A percentile compares a stretch with the other conserved stretches of the same genome.
phyloP scores from a whole-genome alignment of 2,329 filamentous ascomycete species.

The Hypocrella siamensis region DNA sequence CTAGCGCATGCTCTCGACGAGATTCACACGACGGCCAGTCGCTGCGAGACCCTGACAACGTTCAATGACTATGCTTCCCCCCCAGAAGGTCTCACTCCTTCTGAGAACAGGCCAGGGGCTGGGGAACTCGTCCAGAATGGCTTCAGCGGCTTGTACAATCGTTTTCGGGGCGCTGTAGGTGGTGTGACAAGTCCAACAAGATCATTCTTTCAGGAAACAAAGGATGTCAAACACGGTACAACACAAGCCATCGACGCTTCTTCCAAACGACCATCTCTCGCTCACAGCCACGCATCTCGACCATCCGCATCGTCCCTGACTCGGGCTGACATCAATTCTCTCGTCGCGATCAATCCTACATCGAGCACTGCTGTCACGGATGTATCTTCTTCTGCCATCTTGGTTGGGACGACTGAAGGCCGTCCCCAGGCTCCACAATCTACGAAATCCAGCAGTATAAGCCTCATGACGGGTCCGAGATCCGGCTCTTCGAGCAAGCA shows the following conservation, averaged over 20 bases:
- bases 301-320: conserved; percentile 23
- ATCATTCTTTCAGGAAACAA: conserved; percentile 16
- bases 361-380: conserved; percentile 16
- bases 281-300: conserved; percentile 24
- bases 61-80: conserved; percentile 84
- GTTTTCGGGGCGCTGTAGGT: conserved; percentile 69
- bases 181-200: conserved; percentile 34
- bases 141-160: conserved; percentile 75
- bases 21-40: conserved; percentile 80
- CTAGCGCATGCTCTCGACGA: conserved; percentile 66
- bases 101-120: conserved; percentile 54
- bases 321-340: conserved; percentile 22
- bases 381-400: conserved; percentile 19
- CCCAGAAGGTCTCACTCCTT: conserved; percentile 37
- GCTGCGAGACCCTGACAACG: conserved; percentile 70
- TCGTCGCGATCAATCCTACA: conserved; percentile 15
- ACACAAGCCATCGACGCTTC: conserved; percentile 12
- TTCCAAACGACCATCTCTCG: conserved; percentile 26
- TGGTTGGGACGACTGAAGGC: conserved; percentile 19
- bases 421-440: conserved; percentile 24
- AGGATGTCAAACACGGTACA: conserved; percentile 19
- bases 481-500: conserved; percentile 22
- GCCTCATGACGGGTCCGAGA: conserved; percentile 28
- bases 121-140: conserved; percentile 71
- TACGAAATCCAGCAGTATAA: conserved; percentile 32